Conservation (phyloP, 345 rosid genomes). For the Rubroshorea leprosula region DNA sequence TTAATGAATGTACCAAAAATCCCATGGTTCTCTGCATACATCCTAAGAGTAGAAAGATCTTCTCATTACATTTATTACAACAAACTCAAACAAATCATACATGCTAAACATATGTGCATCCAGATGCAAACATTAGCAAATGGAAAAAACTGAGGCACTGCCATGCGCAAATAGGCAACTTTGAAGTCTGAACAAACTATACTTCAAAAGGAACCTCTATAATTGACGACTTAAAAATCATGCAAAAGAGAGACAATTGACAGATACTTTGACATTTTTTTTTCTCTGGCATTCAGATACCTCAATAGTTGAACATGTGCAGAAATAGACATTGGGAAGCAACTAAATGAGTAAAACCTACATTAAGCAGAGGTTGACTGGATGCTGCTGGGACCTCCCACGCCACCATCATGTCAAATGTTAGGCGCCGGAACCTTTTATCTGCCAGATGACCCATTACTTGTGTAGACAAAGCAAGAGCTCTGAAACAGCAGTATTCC, state of each 20-base stretch:
- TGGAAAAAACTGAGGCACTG: background rate
- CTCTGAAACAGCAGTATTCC: slow-evolving; percentile 86
- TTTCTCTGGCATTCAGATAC: background rate
- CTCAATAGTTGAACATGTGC: background rate
- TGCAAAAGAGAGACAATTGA: background rate
- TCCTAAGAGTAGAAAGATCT: background rate
- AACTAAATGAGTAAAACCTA: slow-evolving; percentile 24
- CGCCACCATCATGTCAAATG: slow-evolving; percentile 92
- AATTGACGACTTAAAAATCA: background rate
- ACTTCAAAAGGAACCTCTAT: background rate
- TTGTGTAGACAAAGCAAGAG: slow-evolving; percentile 67
- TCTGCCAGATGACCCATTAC: slow-evolving; percentile 68
- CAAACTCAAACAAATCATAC: no score
- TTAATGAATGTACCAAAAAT: background rate
- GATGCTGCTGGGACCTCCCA: slow-evolving; percentile 83
- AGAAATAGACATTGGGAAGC: background rate
- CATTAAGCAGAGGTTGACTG: slow-evolving; percentile 54
- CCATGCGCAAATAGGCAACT: background rate
- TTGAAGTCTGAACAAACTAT: background rate
- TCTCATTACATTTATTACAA: background rate
- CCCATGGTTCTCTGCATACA: background rate
- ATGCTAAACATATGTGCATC: background rate
- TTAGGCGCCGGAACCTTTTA: slow-evolving; percentile 72
- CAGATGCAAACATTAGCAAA: background rate
- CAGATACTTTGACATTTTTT: no score